Conservation (phyloP, 139 green algal species). For the Protoeuglena noctilucae region DNA sequence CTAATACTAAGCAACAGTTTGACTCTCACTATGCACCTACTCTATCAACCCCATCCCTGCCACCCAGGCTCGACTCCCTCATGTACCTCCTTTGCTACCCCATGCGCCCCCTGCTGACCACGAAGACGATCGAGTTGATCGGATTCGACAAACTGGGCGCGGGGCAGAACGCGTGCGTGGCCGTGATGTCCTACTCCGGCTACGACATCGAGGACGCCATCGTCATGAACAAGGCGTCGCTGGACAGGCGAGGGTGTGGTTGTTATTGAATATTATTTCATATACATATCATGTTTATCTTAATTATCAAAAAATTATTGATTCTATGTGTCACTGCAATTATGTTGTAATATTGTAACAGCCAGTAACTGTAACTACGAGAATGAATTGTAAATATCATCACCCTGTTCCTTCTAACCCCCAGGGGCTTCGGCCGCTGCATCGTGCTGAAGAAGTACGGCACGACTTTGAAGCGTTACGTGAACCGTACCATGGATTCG, state of each 20-base stretch:
- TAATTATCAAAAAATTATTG: too few relatives aligned
- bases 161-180: conserved; percentile 93
- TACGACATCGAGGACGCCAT: conserved; percentile 81
- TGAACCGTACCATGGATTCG: conserved; percentile 73
- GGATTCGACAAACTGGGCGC: conserved; percentile 85
- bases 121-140: conserved; percentile 85
- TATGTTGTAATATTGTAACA: too few relatives aligned
- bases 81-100: conserved; percentile 93
- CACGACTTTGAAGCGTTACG: conserved; percentile 64
- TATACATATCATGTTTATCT: too few relatives aligned
- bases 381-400: too few relatives aligned
- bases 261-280: too few relatives aligned
- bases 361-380: too few relatives aligned
- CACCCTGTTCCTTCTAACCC: too few relatives aligned
- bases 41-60: conserved; percentile 7
- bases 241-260: conserved; percentile 74
- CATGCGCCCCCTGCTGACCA: conserved; percentile 89
- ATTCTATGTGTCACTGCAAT: too few relatives aligned
- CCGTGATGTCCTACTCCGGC: conserved; percentile 89
- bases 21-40: conserved; percentile 5
- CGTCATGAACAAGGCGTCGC: conserved; percentile 88
- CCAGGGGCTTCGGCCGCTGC: conserved; percentile 92
- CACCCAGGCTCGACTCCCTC: conserved; percentile 96
- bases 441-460: conserved; percentile 79
- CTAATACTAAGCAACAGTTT: neutral